These are phyloP conservation scores for Capsella bursapastoris DNA, from an alignment of 345 rosid species.

Conservation along the genomic window DNA sequence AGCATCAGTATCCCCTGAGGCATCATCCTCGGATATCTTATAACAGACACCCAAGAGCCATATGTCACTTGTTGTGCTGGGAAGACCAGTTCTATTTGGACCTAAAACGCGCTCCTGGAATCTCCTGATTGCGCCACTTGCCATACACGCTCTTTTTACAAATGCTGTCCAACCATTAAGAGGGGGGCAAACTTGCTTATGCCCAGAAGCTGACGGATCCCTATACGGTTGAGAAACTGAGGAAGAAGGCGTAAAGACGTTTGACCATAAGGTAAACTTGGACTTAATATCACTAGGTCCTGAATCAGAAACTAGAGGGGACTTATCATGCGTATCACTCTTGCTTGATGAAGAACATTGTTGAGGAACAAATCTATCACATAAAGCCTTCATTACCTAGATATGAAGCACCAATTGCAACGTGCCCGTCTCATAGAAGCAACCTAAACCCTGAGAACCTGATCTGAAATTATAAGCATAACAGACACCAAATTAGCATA, in stretches of 20 bases:
- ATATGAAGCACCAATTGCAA: conserved; percentile 42
- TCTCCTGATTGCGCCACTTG: conserved; percentile 84
- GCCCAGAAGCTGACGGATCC: conserved; percentile 54
- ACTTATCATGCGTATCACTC: conserved; percentile 45
- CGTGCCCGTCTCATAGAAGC: conserved; percentile 39
- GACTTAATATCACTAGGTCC: conserved; percentile 54
- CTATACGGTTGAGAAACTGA: conserved; percentile 60
- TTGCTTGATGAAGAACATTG: conserved; percentile 51
- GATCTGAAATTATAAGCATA: conserved; percentile 28
- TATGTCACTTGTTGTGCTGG: conserved; percentile 65
- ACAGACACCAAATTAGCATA: conserved; percentile 20
- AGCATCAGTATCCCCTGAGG: conserved; percentile 48
- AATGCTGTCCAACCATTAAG: conserved; percentile 73
- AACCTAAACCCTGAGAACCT: conserved; percentile 28
- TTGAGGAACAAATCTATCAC: conserved; percentile 58
- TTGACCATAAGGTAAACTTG: conserved; percentile 62
- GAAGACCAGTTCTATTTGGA: conserved; percentile 63
- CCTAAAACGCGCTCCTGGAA: conserved; percentile 88
- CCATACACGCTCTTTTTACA: conserved; percentile 62
- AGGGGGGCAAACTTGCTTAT: conserved; percentile 48
- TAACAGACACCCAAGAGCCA: conserved; percentile 88
- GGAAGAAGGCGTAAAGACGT: conserved; percentile 67
- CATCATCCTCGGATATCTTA: conserved; percentile 59
- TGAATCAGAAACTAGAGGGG: conserved; percentile 59
- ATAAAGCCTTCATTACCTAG: conserved; percentile 76